These are phyloP conservation scores for Incumbomyces lentus DNA, from an alignment of 2,329 filamentous ascomycete species.

Conservation along the genomic window DNA sequence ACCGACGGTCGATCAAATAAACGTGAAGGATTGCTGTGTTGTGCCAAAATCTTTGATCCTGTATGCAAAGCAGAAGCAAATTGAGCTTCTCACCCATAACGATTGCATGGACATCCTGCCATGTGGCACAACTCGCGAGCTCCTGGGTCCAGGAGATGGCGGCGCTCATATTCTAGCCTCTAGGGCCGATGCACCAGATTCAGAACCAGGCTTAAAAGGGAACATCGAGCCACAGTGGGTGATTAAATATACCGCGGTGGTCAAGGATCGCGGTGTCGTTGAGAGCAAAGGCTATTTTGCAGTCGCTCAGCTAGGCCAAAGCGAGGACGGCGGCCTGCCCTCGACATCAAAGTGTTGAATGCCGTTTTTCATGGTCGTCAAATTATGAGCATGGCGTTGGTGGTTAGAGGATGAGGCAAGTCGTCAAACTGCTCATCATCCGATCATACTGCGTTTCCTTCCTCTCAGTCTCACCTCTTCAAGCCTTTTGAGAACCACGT, in stretches of 20 bases:
- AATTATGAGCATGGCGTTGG: slow-evolving; percentile 15
- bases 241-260: slow-evolving; percentile 91
- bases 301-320: slow-evolving; percentile 54
- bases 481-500: slow-evolving; percentile 64
- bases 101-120: slow-evolving; percentile 90
- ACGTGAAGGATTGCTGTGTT: slow-evolving; percentile 88
- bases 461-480: slow-evolving; percentile 91
- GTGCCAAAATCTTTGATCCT: slow-evolving; percentile 78
- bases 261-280: slow-evolving; percentile 85
- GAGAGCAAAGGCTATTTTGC: slow-evolving; percentile 99
- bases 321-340: slow-evolving; percentile 3
- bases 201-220: slow-evolving; percentile 54
- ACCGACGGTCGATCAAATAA: slow-evolving; percentile 89
- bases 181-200: slow-evolving; percentile 32
- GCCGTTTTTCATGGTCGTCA: slow-evolving; percentile 29
- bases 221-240: slow-evolving; percentile 88
- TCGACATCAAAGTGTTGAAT: slow-evolving; percentile 3
- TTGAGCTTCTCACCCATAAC: slow-evolving; percentile 86
- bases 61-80: slow-evolving; percentile 70
- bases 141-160: slow-evolving; percentile 61
- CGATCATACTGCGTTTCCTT: slow-evolving; percentile 93
- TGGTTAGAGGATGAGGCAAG: slow-evolving; percentile 1
- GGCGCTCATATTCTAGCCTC: slow-evolving; percentile 69
- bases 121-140: slow-evolving; percentile 68
- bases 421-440: slow-evolving; percentile 37